Base-by-base conservation (phyloP, 1,139 yeast species). In the Protomyces inundatus region DNA sequence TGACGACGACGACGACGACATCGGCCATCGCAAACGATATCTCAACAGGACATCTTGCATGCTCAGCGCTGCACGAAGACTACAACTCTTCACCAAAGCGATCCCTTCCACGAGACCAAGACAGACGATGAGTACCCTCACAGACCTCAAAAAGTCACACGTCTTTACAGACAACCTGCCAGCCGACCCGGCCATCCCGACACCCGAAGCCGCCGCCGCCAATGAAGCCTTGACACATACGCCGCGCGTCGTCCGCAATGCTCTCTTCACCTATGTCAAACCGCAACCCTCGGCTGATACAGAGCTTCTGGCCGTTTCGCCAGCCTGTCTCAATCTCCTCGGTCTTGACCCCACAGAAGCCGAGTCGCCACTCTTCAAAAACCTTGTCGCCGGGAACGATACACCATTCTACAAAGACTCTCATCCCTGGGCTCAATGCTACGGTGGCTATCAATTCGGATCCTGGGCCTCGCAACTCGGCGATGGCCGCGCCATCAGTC, bases 361-460 rank as follows among this genome's bases (percentile, higher is more conserved):
- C 10, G 71, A 78, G 2, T 77, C 79, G 48, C 75, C 77, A 0
- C 77, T 77, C n/a, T 85, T 82, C 68, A 81, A 79, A 65, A 76
- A 80, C 52, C 76, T 88, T 5, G 84, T 88, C 5, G 79, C 86
- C 66, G 97, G 98, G 1, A 79, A 84, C 66, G 72, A 75, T 42
- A 74, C 82, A 37, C 48, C 48, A 1, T 42, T 42, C 30, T 70
- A 74, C 40, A 75, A 75, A 10, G 75, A 77, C 6, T 64, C 88
- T 0, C 83, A 84, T 70, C 98, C 98, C 0, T 91, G 88, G 75
- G 84, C 97, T 6, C 91, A 87, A 73, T 89, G 95, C 0, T 93
- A 93, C 74, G 96, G 98, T 0, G 98, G 98, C 0, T 90, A 88
- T 81, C 98, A 93, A 73, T 93, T 93, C 77, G 98, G 98, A 2